Base-by-base conservation (phyloP, 2,329 filamentous ascomycete species). In the Pestalotiopsis sp. region DNA sequence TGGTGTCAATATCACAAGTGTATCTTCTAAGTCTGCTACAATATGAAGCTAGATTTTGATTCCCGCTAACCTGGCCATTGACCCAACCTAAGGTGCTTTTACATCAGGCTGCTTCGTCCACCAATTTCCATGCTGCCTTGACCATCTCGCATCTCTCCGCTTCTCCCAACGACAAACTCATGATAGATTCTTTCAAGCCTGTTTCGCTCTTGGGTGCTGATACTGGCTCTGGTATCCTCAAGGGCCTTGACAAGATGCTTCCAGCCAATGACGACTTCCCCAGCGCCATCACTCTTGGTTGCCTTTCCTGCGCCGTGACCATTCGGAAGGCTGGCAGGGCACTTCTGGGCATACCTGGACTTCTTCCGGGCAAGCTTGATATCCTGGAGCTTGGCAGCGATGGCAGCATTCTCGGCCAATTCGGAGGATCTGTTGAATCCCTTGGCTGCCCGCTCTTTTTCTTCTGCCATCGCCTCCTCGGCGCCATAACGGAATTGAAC, bases 71-170 rank as follows among this genome's bases (percentile, higher is more conserved):
- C 7, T 7, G 7, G 7, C 31, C 31, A 36, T 36, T 36, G 31
- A 36, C 7, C 31, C 31, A 36, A 36, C 7, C 31, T 9, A 36
- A 36, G 14, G 14, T 27, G 23, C 14, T 12, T 38, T 76, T 81
- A 98, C 96, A 98, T 98, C 81, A 99, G 84, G 81, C 94, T 98
- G 75, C 92, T 95, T 78, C 96, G 86, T 14, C 95, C 96, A 7
- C 96, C 96, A 81, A 99, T 90, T 81, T 98, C 96, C 80, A 91
- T 97, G 68, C 92, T 93, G 0, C 93, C 94, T 81, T 98, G 93
- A 1, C 96, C 96, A 80, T 92, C 95, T 70, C 91, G 93, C 93
- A 99, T 94, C 83, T 98, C 95, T 7, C 96, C 96, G 79, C 95
- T 97, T 73, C 96, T 87, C 0, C 94, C 95, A 4, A 93, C 93